These are phyloP conservation scores for Cryphonectria carpinicola DNA, from an alignment of 2,329 filamentous ascomycete species.

Conservation along the genomic window DNA sequence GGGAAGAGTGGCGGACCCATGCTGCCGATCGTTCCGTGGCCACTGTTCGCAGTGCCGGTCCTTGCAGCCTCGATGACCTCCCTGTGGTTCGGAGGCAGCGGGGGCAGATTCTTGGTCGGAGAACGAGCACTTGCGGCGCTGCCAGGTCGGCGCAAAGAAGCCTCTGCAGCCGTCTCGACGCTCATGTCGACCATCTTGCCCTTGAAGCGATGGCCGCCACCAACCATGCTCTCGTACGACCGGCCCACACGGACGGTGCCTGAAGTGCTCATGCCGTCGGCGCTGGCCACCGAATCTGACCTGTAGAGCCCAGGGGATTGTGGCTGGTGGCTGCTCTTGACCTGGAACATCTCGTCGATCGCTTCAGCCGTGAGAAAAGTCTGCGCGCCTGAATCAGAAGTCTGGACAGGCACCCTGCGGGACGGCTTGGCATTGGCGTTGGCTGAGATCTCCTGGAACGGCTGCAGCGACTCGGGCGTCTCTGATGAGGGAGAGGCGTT, in stretches of 20 bases:
- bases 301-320: slow-evolving; percentile 40
- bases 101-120: slow-evolving; percentile 58
- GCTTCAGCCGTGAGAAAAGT: slow-evolving; percentile 81
- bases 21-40: slow-evolving; percentile 41
- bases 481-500: slow-evolving; percentile 45
- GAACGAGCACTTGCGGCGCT: slow-evolving; percentile 71
- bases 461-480: slow-evolving; percentile 59
- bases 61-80: slow-evolving; percentile 83
- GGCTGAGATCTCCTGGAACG: slow-evolving; percentile 65
- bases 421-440: slow-evolving; percentile 52
- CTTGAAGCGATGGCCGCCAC: slow-evolving; percentile 42
- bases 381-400: slow-evolving; percentile 75
- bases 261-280: slow-evolving; percentile 36
- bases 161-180: slow-evolving; percentile 43
- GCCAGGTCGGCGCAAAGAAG: slow-evolving; percentile 60
- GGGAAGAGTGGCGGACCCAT: slow-evolving; percentile 90
- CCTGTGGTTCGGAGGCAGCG: slow-evolving; percentile 80
- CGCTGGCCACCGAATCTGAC: slow-evolving; percentile 40
- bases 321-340: slow-evolving; percentile 42
- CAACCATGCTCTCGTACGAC: slow-evolving; percentile 56
- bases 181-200: slow-evolving; percentile 43
- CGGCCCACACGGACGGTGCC: slow-evolving; percentile 47
- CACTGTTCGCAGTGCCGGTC: slow-evolving; percentile 55
- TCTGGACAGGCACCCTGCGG: slow-evolving; percentile 49
- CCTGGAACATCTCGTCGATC: slow-evolving; percentile 75